These are phyloP conservation scores for Alternaria consortialis DNA, from an alignment of 2,329 filamentous ascomycete species.

Conservation along the genomic window DNA sequence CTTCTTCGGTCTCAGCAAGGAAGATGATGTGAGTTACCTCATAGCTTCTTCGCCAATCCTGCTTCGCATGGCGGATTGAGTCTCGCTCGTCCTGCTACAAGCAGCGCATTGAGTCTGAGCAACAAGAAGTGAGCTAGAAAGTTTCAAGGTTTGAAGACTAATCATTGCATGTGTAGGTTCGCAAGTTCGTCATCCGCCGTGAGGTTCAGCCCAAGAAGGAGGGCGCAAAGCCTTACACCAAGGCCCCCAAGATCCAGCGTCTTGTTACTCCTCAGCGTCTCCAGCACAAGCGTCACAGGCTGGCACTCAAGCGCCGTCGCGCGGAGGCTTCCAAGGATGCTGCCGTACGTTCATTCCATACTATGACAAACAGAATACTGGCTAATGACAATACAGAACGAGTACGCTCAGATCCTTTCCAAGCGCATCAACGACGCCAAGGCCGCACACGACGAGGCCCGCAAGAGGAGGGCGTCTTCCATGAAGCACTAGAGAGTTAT, in stretches of 20 bases:
- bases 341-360: slow-evolving; percentile 72
- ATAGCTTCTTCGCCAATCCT: slow-evolving; percentile 72
- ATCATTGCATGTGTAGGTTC: slow-evolving; percentile 70
- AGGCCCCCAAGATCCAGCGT: slow-evolving; percentile 99
- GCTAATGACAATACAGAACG: slow-evolving; percentile 71
- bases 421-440: slow-evolving; percentile 98
- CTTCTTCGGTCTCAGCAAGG: slow-evolving; percentile 99
- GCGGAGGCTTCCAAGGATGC: slow-evolving; percentile 98
- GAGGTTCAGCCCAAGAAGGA: slow-evolving; percentile 95
- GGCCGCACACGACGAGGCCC: slow-evolving; percentile 88
- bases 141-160: slow-evolving; percentile 25
- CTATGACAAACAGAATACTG: not conserved
- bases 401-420: slow-evolving; percentile 95
- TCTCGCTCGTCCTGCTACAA: slow-evolving; percentile 64
- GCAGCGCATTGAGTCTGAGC: slow-evolving; percentile 59
- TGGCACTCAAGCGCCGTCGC: slow-evolving; percentile 98
- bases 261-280: slow-evolving; percentile 99
- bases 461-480: slow-evolving; percentile 96
- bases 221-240: slow-evolving; percentile 98
- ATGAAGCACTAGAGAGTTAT: slow-evolving; percentile 50
- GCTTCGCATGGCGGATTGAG: slow-evolving; percentile 55
- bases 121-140: slow-evolving; percentile 37
- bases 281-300: slow-evolving; percentile 99
- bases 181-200: slow-evolving; percentile 99
- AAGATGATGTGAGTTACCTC: slow-evolving; percentile 95